phyloP scores from a whole-genome alignment of 495 filamentous ascomycete genomes.

The Penicillium lagena region DNA sequence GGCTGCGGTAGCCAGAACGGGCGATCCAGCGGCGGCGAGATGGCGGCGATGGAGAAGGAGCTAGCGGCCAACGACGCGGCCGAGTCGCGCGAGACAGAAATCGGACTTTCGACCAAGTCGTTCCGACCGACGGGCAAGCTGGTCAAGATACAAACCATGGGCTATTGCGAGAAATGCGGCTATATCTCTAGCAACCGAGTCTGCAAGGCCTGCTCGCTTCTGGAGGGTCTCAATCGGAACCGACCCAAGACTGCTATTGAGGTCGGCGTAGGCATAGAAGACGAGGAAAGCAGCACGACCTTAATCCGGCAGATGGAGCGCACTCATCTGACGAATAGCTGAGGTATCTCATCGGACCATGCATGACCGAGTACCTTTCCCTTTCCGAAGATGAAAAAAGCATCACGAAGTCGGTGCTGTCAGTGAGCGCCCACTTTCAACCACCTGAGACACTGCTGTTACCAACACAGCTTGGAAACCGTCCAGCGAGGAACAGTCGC shows the following conservation, averaged over 20 bases:
- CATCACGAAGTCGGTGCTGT: too few species aligned
- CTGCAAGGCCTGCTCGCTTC: conserved; percentile 87
- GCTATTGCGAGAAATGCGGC: conserved; percentile 80
- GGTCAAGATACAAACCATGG: conserved; percentile 62
- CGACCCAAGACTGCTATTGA: conserved; percentile 70
- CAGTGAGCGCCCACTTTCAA: background rate
- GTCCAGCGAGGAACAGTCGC: too few species aligned
- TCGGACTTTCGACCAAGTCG: conserved; percentile 39
- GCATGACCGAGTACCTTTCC: too few species aligned
- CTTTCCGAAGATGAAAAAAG: too few species aligned
- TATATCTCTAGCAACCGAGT: conserved; percentile 94
- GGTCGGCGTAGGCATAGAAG: conserved; percentile 43
- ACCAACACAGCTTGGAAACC: too few species aligned
- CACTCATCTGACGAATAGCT: conserved; percentile 36
- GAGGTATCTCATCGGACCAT: background rate
- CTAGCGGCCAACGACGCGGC: conserved; percentile 63
- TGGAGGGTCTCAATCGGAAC: conserved; percentile 90
- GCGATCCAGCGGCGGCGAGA: conserved; percentile 67
- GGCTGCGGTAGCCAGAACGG: conserved; percentile 76
- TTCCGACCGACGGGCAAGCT: conserved; percentile 22
- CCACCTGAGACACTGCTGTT: too few species aligned
- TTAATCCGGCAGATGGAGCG: conserved; percentile 50
- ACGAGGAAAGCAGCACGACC: conserved; percentile 50
- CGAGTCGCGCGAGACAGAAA: conserved; percentile 62
- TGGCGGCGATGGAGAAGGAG: conserved; percentile 87